Conservation (phyloP, 495 filamentous ascomycete species). For the Talaromyces ruber region DNA sequence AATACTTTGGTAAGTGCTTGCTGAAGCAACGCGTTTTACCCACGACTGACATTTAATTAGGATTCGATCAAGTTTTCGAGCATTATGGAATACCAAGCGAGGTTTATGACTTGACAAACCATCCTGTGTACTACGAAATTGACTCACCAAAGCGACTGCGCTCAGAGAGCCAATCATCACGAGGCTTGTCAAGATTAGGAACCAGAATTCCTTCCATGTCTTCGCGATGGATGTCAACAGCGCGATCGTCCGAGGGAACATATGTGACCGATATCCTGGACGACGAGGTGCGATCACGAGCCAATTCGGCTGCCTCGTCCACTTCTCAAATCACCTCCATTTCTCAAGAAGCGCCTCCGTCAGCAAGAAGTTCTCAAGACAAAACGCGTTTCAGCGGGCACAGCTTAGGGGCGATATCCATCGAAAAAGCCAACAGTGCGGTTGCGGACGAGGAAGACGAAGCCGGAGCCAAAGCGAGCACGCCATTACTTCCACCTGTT, state of each 20-base stretch:
- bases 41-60: background rate
- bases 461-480: slow-evolving; percentile 49
- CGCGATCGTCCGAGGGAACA: background rate
- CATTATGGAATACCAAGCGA: slow-evolving; percentile 11
- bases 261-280: slow-evolving; percentile 13
- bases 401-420: slow-evolving; percentile 45
- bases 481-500: slow-evolving; percentile 74
- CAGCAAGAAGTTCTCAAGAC: slow-evolving; percentile 58
- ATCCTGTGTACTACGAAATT: slow-evolving; percentile 46
- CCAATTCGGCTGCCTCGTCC: slow-evolving; percentile 63
- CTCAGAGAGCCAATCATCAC: slow-evolving; percentile 56
- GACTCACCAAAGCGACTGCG: slow-evolving; percentile 49
- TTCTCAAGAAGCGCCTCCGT: slow-evolving; percentile 54
- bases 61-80: slow-evolving; percentile 4
- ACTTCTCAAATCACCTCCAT: slow-evolving; percentile 46
- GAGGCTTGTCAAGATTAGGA: slow-evolving; percentile 57
- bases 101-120: slow-evolving; percentile 54
- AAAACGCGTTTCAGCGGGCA: slow-evolving; percentile 40
- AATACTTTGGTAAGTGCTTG: slow-evolving; percentile 34
- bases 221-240: slow-evolving; percentile 51
- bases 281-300: slow-evolving; percentile 33
- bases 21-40: background rate
- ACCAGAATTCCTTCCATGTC: slow-evolving; percentile 67
- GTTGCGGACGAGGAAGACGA: slow-evolving; percentile 47
- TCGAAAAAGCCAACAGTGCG: slow-evolving; percentile 45